Percentiles rank a stretch among this genome's conserved stretches.
Evolutionary conservation across 106 monocot genomes (phyloP).

Genomic region (Ottelia alismoides): DNA sequence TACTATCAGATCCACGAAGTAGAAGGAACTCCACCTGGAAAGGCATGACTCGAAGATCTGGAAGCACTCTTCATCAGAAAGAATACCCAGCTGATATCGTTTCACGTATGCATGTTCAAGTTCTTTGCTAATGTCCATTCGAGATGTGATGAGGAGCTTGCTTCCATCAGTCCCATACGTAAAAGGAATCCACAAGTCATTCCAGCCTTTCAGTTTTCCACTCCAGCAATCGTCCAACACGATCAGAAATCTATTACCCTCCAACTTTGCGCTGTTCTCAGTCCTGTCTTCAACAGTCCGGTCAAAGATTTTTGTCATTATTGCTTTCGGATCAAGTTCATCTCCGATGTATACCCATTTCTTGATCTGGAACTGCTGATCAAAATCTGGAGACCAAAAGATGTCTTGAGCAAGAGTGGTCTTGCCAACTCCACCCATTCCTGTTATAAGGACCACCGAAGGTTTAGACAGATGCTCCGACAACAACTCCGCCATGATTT

Average conservation of each 20-base stretch:
- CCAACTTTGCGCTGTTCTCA: neutral
- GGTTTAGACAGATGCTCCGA: too few relatives aligned
- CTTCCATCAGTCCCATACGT: neutral
- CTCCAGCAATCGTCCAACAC: constrained; percentile 23
- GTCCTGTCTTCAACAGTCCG: too few relatives aligned
- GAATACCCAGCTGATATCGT: neutral
- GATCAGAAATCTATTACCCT: constrained; percentile 18
- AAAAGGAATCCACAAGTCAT: neutral
- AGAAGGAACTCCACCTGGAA: constrained; percentile 9
- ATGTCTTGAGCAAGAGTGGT: constrained; percentile 21
- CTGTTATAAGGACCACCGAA: constrained; percentile 14
- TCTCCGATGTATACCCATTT: neutral
- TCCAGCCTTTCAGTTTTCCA: constrained; percentile 5
- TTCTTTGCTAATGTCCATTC: constrained; percentile 3
- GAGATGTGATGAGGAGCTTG: constrained; percentile 16
- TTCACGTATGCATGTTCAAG: too few relatives aligned
- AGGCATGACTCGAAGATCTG: constrained; percentile 2
- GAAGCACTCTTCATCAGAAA: constrained; percentile 2
- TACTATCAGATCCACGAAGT: neutral
- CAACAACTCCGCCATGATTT: too few relatives aligned
- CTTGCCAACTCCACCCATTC: constrained; percentile 27
- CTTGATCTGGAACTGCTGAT: neutral
- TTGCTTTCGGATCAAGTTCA: neutral
- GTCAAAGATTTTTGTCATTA: too few relatives aligned
- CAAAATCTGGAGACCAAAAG: neutral